Conservation (phyloP, 2,329 filamentous ascomycete species). For the Aquanectria penicillioides region DNA sequence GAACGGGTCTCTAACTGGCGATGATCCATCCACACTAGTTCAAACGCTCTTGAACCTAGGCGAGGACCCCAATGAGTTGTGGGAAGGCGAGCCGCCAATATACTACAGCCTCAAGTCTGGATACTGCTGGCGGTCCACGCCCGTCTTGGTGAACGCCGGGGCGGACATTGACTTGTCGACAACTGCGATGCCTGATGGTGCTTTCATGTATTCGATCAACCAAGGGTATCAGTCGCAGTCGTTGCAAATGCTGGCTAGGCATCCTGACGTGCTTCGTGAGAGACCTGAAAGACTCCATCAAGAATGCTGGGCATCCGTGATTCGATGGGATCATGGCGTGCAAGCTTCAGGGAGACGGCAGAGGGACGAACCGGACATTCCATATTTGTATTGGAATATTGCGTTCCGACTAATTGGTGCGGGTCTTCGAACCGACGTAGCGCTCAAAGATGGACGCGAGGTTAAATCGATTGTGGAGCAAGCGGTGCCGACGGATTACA, state of each 20-base stretch:
- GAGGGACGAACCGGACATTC: conserved; percentile 12
- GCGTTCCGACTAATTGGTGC: conserved; percentile 34
- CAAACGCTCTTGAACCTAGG: conserved; percentile 38
- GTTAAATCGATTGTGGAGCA: conserved; percentile 35
- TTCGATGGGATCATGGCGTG: conserved; percentile 25
- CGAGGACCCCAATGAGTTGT: conserved; percentile 40
- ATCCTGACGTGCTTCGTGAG: conserved; percentile 32
- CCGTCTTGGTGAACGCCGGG: conserved; percentile 38
- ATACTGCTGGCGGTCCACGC: conserved; percentile 42
- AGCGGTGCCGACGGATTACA: conserved; percentile 32
- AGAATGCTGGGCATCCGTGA: conserved; percentile 38
- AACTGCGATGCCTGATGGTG: conserved; percentile 39
- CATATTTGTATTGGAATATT: conserved; percentile 40
- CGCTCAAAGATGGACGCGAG: conserved; percentile 29
- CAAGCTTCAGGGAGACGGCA: conserved; percentile 5
- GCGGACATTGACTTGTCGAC: conserved; percentile 39
- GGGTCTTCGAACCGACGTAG: conserved; percentile 39
- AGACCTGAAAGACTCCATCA: conserved; percentile 34
- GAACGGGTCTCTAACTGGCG: conserved; percentile 32
- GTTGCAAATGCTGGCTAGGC: conserved; percentile 38
- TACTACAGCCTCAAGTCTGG: conserved; percentile 42
- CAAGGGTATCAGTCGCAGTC: conserved; percentile 40
- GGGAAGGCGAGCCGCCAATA: conserved; percentile 37
- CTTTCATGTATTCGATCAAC: conserved; percentile 41
- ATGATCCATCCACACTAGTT: conserved; percentile 39